Conservation (phyloP, 805 yeast species). For the Maudiozyma bulderi region DNA sequence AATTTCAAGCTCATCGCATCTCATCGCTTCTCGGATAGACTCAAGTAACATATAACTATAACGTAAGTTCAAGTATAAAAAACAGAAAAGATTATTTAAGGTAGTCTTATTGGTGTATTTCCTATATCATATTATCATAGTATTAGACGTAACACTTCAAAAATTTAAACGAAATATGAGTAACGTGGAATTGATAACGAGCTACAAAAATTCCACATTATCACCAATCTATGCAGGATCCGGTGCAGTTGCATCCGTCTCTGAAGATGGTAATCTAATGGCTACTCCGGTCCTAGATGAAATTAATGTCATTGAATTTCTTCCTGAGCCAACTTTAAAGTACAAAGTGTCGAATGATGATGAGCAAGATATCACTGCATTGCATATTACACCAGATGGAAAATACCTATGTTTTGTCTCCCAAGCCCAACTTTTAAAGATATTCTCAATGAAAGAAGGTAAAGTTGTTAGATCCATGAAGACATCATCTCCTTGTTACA, state of each 20-base stretch:
- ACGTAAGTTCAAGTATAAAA: not conserved
- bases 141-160: too few species aligned
- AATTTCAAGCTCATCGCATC: slow-evolving; percentile 6
- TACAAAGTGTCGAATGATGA: slow-evolving; percentile 70
- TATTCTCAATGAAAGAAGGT: slow-evolving; percentile 35
- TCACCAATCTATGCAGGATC: slow-evolving; percentile 79
- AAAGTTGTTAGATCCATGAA: slow-evolving; percentile 43
- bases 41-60: not conserved
- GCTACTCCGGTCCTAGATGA: slow-evolving; percentile 80
- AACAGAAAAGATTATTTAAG: not conserved
- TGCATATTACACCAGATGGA: slow-evolving; percentile 73
- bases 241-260: slow-evolving; percentile 63
- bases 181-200: slow-evolving; percentile 26
- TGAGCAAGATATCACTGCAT: slow-evolving; percentile 67
- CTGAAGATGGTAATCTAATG: slow-evolving; percentile 49
- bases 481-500: slow-evolving; percentile 72
- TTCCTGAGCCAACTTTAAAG: slow-evolving; percentile 31
- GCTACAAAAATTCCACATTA: slow-evolving; percentile 34
- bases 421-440: slow-evolving; percentile 71
- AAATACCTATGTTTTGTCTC: slow-evolving; percentile 59
- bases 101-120: too few species aligned
- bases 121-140: too few species aligned
- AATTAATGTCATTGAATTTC: slow-evolving; percentile 56
- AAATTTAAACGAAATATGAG: not conserved
- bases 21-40: not conserved